Conservation (phyloP, 2,329 filamentous ascomycete genomes). For the Orbilia brochopaga region DNA sequence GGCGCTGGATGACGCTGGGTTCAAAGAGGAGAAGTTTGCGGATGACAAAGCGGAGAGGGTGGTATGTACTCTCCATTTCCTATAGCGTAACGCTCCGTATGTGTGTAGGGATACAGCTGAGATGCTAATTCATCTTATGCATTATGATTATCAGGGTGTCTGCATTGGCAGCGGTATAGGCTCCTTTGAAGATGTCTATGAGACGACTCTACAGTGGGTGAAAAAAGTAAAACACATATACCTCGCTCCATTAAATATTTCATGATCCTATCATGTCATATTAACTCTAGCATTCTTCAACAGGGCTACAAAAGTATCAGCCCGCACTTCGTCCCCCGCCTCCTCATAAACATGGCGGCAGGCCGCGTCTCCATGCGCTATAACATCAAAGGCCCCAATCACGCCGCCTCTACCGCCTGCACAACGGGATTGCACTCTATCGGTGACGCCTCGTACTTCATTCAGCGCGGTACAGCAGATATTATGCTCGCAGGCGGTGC, state of each 20-base stretch:
- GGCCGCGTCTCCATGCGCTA: constrained; percentile 94
- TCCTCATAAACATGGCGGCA: constrained; percentile 92
- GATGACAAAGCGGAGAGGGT: constrained; percentile 74
- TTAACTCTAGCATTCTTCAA: not conserved
- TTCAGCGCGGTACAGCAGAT: constrained; percentile 86
- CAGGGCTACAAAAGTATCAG: constrained; percentile 93
- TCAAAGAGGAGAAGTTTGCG: constrained; percentile 65
- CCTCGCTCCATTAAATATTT: constrained; percentile 9
- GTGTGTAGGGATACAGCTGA: too few species aligned
- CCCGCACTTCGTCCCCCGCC: constrained; percentile 87
- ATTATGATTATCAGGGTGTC: constrained; percentile 67
- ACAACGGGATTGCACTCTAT: constrained; percentile 95
- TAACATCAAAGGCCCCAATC: constrained; percentile 89
- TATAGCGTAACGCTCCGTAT: too few species aligned
- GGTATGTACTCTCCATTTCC: constrained; percentile 57
- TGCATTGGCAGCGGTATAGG: constrained; percentile 95
- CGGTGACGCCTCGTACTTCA: constrained; percentile 90
- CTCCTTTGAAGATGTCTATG: constrained; percentile 87
- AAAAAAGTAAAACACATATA: constrained; percentile 66
- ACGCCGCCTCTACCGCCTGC: constrained; percentile 90
- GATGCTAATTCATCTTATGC: not conserved
- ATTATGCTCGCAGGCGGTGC: constrained; percentile 96
- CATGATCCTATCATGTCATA: not conserved
- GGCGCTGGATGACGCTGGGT: constrained; percentile 81
- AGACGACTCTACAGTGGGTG: constrained; percentile 77